These are phyloP conservation scores for Kwoniella europaea DNA, from an alignment of 768 basidiomycete species.

Conservation along the genomic window DNA sequence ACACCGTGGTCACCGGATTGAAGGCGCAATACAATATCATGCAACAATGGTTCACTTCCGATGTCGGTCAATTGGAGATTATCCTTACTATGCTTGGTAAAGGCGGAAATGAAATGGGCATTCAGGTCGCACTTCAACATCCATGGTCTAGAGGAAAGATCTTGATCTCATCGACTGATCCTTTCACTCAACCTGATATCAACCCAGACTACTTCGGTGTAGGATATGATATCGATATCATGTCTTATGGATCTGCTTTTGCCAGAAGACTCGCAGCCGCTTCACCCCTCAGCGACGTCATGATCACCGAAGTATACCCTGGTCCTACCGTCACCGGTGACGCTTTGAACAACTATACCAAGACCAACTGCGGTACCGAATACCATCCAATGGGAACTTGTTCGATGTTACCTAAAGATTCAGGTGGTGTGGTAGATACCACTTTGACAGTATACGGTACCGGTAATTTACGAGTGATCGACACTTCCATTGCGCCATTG, in stretches of 20 bases:
- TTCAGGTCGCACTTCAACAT: constrained; percentile 53
- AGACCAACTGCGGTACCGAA: constrained; percentile 50
- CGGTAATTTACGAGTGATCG: constrained; percentile 66
- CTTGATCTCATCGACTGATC: constrained; percentile 66
- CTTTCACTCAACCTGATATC: constrained; percentile 68
- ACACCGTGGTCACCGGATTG: constrained; percentile 47
- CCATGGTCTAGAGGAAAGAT: constrained; percentile 65
- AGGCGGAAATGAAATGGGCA: constrained; percentile 44
- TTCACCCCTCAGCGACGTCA: constrained; percentile 62
- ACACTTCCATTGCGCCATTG: constrained; percentile 66
- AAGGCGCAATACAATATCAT: constrained; percentile 51
- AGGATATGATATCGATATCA: constrained; percentile 55
- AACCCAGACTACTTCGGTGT: constrained; percentile 69
- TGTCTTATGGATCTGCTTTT: constrained; percentile 64
- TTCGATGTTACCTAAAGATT: constrained; percentile 65
- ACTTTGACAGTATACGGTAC: constrained; percentile 67
- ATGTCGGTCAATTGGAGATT: constrained; percentile 54
- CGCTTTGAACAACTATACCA: constrained; percentile 62
- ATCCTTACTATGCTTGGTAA: constrained; percentile 52
- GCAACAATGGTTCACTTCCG: constrained; percentile 43
- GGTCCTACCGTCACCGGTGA: constrained; percentile 65
- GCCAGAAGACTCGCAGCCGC: constrained; percentile 66
- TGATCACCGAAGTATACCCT: constrained; percentile 64
- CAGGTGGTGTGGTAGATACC: constrained; percentile 68
- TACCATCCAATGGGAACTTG: constrained; percentile 68